These are phyloP conservation scores for Suillus placidus DNA, from an alignment of 768 basidiomycete genomes.

Conservation along the genomic window DNA sequence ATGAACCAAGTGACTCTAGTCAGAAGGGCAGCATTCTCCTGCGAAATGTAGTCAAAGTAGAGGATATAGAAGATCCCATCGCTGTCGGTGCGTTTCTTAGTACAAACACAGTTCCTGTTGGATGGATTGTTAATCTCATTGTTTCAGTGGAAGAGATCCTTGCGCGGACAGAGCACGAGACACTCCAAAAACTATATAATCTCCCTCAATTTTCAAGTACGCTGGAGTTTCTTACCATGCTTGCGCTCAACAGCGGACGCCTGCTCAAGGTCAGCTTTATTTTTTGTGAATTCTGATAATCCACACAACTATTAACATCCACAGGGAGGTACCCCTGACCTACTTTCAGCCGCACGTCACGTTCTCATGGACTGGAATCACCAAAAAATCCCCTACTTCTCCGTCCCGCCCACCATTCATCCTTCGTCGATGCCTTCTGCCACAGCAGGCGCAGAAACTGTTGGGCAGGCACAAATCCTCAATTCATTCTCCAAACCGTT, in stretches of 20 bases:
- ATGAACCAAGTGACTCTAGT: slow-evolving; percentile 50
- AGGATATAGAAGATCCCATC: slow-evolving; percentile 89
- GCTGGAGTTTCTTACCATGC: slow-evolving; percentile 87
- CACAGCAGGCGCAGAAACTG: slow-evolving; percentile 76
- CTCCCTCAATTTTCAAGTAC: slow-evolving; percentile 74
- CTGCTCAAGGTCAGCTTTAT: slow-evolving; percentile 67
- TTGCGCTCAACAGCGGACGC: slow-evolving; percentile 81
- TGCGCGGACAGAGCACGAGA: slow-evolving; percentile 63
- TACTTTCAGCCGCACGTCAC: slow-evolving; percentile 78
- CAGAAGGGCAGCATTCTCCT: slow-evolving; percentile 65
- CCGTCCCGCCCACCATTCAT: slow-evolving; percentile 75
- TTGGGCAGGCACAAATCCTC: slow-evolving; percentile 82
- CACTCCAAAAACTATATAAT: slow-evolving; percentile 84
- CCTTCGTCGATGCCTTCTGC: slow-evolving; percentile 70
- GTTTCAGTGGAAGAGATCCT: slow-evolving; percentile 84
- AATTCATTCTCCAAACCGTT: slow-evolving; percentile 75
- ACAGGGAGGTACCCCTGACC: slow-evolving; percentile 90
- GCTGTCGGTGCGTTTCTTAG: slow-evolving; percentile 69
- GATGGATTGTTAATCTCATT: not conserved
- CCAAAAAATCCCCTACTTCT: slow-evolving; percentile 92
- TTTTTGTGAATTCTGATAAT: not conserved
- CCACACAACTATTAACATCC: not conserved
- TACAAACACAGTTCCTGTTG: not conserved
- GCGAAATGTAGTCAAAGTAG: slow-evolving; percentile 88
- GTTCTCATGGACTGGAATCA: slow-evolving; percentile 93